Percentiles rank a stretch among this genome's conserved stretches.
Evolutionary conservation across 805 yeast genomes (phyloP).

Genomic region (Ascoidea tarda): DNA sequence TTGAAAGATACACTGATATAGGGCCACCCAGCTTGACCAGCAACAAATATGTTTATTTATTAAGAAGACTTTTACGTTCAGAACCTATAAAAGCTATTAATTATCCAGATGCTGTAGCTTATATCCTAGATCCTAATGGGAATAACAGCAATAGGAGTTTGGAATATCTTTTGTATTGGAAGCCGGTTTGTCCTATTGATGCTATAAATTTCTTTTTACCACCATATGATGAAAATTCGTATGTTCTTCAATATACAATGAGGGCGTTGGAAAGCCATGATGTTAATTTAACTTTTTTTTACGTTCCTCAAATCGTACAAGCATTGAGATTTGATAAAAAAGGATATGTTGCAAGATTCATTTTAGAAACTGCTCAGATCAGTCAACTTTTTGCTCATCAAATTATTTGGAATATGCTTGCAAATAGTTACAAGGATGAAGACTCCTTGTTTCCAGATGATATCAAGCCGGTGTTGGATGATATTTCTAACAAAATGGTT

Average conservation of each 20-base stretch:
- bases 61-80: slow-evolving; percentile 29
- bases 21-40: background rate
- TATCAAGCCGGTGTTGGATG: slow-evolving; percentile 72
- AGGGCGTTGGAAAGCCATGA: slow-evolving; percentile 80
- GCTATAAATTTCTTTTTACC: slow-evolving; percentile 77
- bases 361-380: slow-evolving; percentile 83
- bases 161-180: slow-evolving; percentile 46
- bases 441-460: slow-evolving; percentile 70
- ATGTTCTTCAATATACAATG: slow-evolving; percentile 75
- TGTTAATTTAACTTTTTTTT: slow-evolving; percentile 80
- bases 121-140: slow-evolving; percentile 21
- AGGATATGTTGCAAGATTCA: slow-evolving; percentile 82
- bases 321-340: slow-evolving; percentile 65
- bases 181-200: slow-evolving; percentile 66
- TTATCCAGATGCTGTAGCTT: slow-evolving; percentile 46
- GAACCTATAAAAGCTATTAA: slow-evolving; percentile 47
- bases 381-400: slow-evolving; percentile 93
- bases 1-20: slow-evolving; percentile 31
- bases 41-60: slow-evolving; percentile 14
- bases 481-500: slow-evolving; percentile 52
- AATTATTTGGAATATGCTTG: slow-evolving; percentile 95
- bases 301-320: slow-evolving; percentile 97
- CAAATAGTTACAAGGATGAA: slow-evolving; percentile 84
- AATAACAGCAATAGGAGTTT: slow-evolving; percentile 17
- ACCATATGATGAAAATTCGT: slow-evolving; percentile 49